phyloP scores from a whole-genome alignment of 805 yeast genomes.

The Diddensiella transvaalensis region DNA sequence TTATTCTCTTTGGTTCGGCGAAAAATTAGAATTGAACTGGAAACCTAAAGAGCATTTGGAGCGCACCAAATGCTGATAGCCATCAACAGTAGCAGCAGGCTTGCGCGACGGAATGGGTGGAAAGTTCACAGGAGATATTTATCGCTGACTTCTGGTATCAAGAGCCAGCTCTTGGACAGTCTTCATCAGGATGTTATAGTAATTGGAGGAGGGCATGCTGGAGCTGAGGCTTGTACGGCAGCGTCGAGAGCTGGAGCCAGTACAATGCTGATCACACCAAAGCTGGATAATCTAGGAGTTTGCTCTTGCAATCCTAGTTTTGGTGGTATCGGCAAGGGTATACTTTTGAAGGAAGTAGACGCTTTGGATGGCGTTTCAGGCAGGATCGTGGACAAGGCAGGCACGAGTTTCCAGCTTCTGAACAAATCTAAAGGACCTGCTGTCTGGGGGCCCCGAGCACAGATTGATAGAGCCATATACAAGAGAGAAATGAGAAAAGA shows the following conservation, averaged over 20 bases:
- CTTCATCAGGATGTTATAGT: conserved; percentile 62
- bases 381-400: conserved; percentile 84
- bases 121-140: conserved; percentile 1
- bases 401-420: conserved; percentile 83
- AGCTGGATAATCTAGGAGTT: conserved; percentile 71
- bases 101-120: neutral
- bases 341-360: conserved; percentile 85
- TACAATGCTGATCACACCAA: conserved; percentile 77
- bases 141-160: conserved; percentile 14
- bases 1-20: too few relatives aligned
- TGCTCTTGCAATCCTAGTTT: conserved; percentile 96
- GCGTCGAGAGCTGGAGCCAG: conserved; percentile 77
- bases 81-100: too few relatives aligned
- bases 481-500: conserved; percentile 72
- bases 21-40: too few relatives aligned
- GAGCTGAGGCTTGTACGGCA: conserved; percentile 95
- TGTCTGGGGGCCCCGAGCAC: conserved; percentile 98
- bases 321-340: conserved; percentile 99
- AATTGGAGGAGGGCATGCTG: conserved; percentile 98
- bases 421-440: conserved; percentile 91
- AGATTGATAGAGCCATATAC: conserved; percentile 83
- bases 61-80: too few relatives aligned
- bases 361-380: conserved; percentile 93
- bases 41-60: too few relatives aligned
- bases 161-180: conserved; percentile 11